Evolutionary conservation across 2,329 filamentous ascomycete genomes (phyloP), one percentile per base, ranked within the genome.

Genomic region (Sclerotinia glacialis): DNA sequence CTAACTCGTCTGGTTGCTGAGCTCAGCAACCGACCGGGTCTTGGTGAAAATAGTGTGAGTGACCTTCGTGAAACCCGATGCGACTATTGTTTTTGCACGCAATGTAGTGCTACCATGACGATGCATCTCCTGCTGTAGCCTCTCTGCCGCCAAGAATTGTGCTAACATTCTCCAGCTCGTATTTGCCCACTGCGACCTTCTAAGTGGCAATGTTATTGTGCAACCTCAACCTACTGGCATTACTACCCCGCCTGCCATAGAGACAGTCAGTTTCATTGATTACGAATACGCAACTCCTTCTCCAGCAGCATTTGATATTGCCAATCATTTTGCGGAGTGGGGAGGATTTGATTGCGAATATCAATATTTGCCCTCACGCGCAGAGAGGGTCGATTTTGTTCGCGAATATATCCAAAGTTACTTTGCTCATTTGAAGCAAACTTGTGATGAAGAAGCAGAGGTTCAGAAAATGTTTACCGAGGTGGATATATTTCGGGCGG

Each of bases 241-340:
- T 26, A 71, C 71, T 34, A 73, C 77, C 18, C 75, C 79, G 40
- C 77, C 78, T 44, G 68, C 65, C 37, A 76, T 82, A 31, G 81
- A 84, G 59, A 83, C 79, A 3, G 89, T 94, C 65, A 86, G 86
- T 75, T 98, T 99, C 79, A 99, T 99, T 77, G 95, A 99, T 80
- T 99, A 98, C 81, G 95, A 99, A 78, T 99, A 99, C 78, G 93
- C 93, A 18, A 95, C 92, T 5, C 93, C 95, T 2, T 94, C 93
- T 0, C 94, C 94, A 1, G 93, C 93, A 5, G 93, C 94, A 2
- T 99, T 99, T 79, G 95, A 99, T 77, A 88, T 99, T 72, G 90
- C 94, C 61, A 99, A 99, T 80, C 95, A 99, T 82, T 97, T 99
- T 77, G 93, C 95, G 58, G 95, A 99, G 80, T 99, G 95, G 94